phyloP scores from a whole-genome alignment of 2,329 filamentous ascomycete species.

The Stachybotrys chlorohalonatus region DNA sequence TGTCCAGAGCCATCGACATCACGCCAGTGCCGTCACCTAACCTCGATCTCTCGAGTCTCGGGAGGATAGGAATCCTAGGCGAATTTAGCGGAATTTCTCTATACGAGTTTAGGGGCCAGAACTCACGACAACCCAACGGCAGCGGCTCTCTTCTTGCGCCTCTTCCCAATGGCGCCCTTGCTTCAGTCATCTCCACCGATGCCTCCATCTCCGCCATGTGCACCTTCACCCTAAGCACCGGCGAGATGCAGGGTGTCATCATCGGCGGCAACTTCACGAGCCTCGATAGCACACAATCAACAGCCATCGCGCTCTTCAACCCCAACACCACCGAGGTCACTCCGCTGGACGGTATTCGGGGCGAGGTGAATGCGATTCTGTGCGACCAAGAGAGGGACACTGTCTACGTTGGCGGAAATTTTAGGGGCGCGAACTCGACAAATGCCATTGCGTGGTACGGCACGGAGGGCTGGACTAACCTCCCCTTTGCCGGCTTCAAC shows the following conservation, averaged over 20 bases:
- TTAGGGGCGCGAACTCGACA: slow-evolving; percentile 69
- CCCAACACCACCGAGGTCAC: slow-evolving; percentile 60
- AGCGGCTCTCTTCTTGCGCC: slow-evolving; percentile 72
- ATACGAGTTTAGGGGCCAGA: slow-evolving; percentile 78
- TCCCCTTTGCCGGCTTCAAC: slow-evolving; percentile 93
- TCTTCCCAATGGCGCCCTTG: slow-evolving; percentile 78
- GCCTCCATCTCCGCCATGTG: slow-evolving; percentile 87
- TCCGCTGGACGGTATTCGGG: slow-evolving; percentile 70
- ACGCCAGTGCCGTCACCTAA: slow-evolving; percentile 56
- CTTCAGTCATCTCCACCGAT: slow-evolving; percentile 66
- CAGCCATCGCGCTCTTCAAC: slow-evolving; percentile 74
- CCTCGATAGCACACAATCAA: slow-evolving; percentile 65
- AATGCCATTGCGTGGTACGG: slow-evolving; percentile 81
- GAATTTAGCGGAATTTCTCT: slow-evolving; percentile 88
- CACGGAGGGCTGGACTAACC: slow-evolving; percentile 60
- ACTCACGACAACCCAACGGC: slow-evolving; percentile 56
- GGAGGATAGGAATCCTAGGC: slow-evolving; percentile 76
- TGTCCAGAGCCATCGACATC: slow-evolving; percentile 47
- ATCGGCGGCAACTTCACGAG: slow-evolving; percentile 95
- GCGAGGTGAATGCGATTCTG: slow-evolving; percentile 70
- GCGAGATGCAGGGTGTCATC: slow-evolving; percentile 63
- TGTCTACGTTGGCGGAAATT: slow-evolving; percentile 89
- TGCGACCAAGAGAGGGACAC: slow-evolving; percentile 70
- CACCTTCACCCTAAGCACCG: slow-evolving; percentile 58
- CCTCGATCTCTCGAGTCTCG: slow-evolving; percentile 70